Base-by-base conservation (phyloP, 2,329 filamentous ascomycete species). In the Boeremia lycopersici region DNA sequence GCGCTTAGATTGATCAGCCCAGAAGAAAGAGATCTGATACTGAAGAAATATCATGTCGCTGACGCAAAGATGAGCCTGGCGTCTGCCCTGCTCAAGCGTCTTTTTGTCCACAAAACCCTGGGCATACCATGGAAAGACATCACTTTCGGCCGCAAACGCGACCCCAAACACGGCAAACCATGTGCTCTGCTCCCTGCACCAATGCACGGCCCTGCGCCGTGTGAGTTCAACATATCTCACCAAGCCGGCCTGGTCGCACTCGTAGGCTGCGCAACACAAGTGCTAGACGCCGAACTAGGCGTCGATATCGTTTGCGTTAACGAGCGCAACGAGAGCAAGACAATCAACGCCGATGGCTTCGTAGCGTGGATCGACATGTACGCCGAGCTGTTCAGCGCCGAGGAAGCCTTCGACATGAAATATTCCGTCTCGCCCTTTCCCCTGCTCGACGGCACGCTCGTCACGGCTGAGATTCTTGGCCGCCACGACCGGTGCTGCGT, bases 151-250 rank as follows among this genome's bases (percentile, higher is more conserved):
- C 82, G 86, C 23, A 78, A 73, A 79, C 86, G 77, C 56, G 75
- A 72, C 64, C 78, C 76, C 19, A 77, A 77, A 51, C 78, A 82
- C 53, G 80, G 80, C 25, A 82, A 82, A 78, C 78, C 80, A 59
- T 73, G 79, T 71, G 76, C 81, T 51, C 73, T 83, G 64, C 61
- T 76, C 54, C 52, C 76, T 74, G 34, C 55, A 1, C 46, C 52
- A 1, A n/a, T 50, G 3, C 53, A 48, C 39, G 64, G 64, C 11
- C 69, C 61, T 49, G 40, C 76, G 61, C 63, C 76, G 56, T 73
- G 86, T 33, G 84, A 88, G 59, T 93, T 93, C 80, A 93, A 93
- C 74, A 83, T 93, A 50, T 88, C 85, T 40, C 90, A 93, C 73
- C 90, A 93, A 77, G 87, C 87, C 8, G 89, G 90, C 1, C 77